Evolutionary conservation across 208 protist species (phyloP), one percentile per base, ranked within the genome.

Genomic region (Phytomonas sp.): DNA sequence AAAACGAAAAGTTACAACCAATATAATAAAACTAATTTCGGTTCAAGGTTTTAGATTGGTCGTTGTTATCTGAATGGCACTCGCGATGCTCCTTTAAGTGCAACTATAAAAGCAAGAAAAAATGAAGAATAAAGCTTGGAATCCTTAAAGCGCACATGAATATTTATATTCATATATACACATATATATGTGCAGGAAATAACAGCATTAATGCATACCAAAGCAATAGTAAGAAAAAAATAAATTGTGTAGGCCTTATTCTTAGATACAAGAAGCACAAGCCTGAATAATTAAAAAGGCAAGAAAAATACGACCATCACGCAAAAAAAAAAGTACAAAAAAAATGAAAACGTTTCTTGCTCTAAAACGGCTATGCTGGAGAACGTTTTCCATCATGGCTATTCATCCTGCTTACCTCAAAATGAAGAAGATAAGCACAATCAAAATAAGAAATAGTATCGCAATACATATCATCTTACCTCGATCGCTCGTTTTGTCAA

Each of bases 381-480:
- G 20, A 56, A 56, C 2, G 20, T 6, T 0, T 56, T 56, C 26
- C 8, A 26, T 23, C 20, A 6, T 23, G 23, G 26, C 20, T 20
- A 56, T 56, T 56, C 46, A 11, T 23, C 43, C 31, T 32, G 17
- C 23, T 72, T 83, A 89, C 3, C 78, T 67, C 2, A 89, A 60
- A 0, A 93, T 74, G 8, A 94, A 75, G 28, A 88, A 75, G 30
- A 92, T 82, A 34, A 91, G 79, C 9, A 92, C 8, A 34, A 92
- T 67, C 11, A 94, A 75, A 64, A 94, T 81, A 36, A 91, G 23
- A 61, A 94, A 77, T 1, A 94, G 78, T 13, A 94, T 80, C 0
- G 68, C 81, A 67, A 94, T 94, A 70, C 81, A 89, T 37, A 92
- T 89, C 36, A 94, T 70, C 72, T 94, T 94, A 17, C 82, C 84